A percentile compares a stretch with the other conserved stretches of the same genome.
phyloP scores from a whole-genome alignment of 352 stramenopile genomes.

The Thalassiosira livingstoniorum region DNA sequence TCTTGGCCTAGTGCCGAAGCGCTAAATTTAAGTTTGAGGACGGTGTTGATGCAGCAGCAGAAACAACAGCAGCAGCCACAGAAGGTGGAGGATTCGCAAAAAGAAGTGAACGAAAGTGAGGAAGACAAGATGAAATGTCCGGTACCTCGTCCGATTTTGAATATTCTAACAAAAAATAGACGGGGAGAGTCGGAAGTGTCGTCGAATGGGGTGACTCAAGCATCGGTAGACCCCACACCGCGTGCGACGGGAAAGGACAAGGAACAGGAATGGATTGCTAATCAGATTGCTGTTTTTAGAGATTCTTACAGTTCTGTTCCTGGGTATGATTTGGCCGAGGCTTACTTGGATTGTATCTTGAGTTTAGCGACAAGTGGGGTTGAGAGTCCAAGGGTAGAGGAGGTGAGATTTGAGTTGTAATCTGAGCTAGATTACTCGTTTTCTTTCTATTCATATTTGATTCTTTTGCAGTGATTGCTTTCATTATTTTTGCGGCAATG shows the following conservation, averaged over 20 bases:
- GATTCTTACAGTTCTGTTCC: conserved; percentile 64
- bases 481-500: too few relatives aligned
- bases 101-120: not conserved
- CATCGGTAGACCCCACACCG: conserved; percentile 8
- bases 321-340: conserved; percentile 73
- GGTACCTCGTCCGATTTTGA: conserved; percentile 81
- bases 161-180: conserved; percentile 75
- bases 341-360: conserved; percentile 81
- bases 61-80: conserved; percentile 45
- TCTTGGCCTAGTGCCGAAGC: conserved; percentile 81
- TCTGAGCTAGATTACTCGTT: too few relatives aligned
- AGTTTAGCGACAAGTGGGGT: conserved; percentile 73
- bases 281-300: conserved; percentile 76
- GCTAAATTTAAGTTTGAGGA: conserved; percentile 78
- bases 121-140: conserved; percentile 74
- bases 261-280: conserved; percentile 71
- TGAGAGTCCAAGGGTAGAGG: conserved; percentile 67
- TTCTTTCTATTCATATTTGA: too few relatives aligned
- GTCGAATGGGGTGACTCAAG: not conserved
- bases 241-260: conserved; percentile 34
- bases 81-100: conserved; percentile 7
- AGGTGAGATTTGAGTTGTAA: conserved; percentile 39
- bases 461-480: too few relatives aligned
- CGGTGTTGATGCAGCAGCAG: conserved; percentile 54
- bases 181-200: conserved; percentile 25